Conservation (phyloP, 768 basidiomycete genomes). For the Tubosaeta sp. region DNA sequence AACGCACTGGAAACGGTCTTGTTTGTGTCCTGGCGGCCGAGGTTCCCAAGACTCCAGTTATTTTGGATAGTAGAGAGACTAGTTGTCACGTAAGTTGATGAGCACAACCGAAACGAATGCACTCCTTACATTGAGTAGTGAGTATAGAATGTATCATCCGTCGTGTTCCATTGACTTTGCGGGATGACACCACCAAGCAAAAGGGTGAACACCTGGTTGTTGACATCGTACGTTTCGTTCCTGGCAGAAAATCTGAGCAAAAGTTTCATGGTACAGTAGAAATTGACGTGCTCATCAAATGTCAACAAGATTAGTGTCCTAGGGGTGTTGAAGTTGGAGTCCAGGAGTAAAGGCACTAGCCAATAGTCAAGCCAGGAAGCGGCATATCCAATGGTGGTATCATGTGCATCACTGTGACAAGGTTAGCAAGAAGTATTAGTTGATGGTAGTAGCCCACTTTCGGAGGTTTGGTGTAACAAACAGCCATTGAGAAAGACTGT, state of each 20-base stretch:
- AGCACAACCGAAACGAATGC: too few relatives aligned
- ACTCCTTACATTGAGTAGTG: conserved; percentile 47
- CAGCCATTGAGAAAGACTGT: conserved; percentile 57
- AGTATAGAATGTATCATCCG: conserved; percentile 50
- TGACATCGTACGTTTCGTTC: conserved; percentile 28
- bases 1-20: conserved; percentile 22
- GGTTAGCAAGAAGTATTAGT: too few relatives aligned
- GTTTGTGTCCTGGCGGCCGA: conserved; percentile 54
- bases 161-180: conserved; percentile 35
- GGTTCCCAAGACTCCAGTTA: conserved; percentile 56
- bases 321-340: conserved; percentile 50
- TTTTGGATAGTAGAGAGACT: conserved; percentile 49
- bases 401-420: conserved; percentile 52
- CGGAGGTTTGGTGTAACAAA: conserved; percentile 58
- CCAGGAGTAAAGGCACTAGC: conserved; percentile 46
- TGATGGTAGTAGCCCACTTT: too few relatives aligned
- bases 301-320: conserved; percentile 55
- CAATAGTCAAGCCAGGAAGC: conserved; percentile 45
- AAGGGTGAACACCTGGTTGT: conserved; percentile 44
- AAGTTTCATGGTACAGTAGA: conserved; percentile 20
- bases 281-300: conserved; percentile 63
- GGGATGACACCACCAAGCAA: conserved; percentile 46
- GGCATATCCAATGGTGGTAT: conserved; percentile 49
- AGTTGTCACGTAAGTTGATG: too few relatives aligned
- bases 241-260: conserved; percentile 3